Percentiles rank a stretch among this genome's conserved stretches.
phyloP scores from a whole-genome alignment of 345 rosid genomes.

The Linum tenue region DNA sequence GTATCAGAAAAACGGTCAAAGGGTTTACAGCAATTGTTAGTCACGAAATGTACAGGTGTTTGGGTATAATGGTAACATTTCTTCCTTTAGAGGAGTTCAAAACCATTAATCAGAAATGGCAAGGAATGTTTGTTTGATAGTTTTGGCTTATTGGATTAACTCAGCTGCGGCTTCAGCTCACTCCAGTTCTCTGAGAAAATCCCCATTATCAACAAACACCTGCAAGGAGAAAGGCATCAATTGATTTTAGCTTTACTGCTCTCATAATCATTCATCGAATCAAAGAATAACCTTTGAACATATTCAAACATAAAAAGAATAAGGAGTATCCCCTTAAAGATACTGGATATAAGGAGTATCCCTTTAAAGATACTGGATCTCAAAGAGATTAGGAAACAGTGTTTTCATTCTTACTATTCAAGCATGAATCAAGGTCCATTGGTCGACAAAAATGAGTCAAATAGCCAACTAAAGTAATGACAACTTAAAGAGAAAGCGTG shows the following conservation, averaged over 20 bases:
- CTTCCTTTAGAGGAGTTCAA: not conserved
- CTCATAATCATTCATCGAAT: not conserved
- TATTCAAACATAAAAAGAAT: not conserved
- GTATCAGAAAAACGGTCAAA: not conserved
- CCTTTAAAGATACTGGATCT: not conserved
- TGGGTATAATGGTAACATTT: not conserved
- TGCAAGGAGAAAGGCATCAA: conserved; percentile 7
- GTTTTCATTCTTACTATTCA: not conserved
- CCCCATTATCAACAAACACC: conserved; percentile 33
- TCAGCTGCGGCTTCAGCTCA: conserved; percentile 10
- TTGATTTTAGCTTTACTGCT: not conserved
- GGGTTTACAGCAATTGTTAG: not conserved
- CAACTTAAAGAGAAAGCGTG: not conserved
- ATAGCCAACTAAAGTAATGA: not conserved
- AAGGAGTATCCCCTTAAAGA: not conserved
- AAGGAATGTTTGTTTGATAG: not conserved
- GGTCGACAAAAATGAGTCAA: not conserved
- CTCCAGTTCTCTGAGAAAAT: conserved; percentile 28
- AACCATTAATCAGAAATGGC: not conserved
- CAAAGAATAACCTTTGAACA: not conserved
- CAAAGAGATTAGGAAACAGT: not conserved
- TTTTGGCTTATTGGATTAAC: not conserved
- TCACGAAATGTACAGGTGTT: not conserved
- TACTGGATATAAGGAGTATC: not conserved
- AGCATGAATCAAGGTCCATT: not conserved